A percentile compares a stretch with the other conserved stretches of the same genome.
These are phyloP conservation scores for Fusarium paranaense DNA, from an alignment of 2,329 filamentous ascomycete genomes.

Conservation along the genomic window DNA sequence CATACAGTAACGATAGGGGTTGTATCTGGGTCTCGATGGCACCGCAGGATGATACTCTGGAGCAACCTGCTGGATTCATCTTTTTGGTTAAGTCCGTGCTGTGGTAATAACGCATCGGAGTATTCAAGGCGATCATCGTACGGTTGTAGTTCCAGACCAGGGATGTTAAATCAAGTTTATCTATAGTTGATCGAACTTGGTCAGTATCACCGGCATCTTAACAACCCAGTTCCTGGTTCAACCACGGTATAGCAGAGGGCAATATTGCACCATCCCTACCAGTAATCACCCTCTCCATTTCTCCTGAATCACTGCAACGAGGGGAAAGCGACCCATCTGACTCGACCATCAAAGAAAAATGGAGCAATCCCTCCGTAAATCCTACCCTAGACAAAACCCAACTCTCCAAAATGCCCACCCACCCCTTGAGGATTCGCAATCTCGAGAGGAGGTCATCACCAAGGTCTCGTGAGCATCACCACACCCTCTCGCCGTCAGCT, in stretches of 20 bases:
- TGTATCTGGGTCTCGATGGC: not conserved
- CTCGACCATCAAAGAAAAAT: not conserved
- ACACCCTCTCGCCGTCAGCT: constrained; percentile 19
- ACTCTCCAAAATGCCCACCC: not conserved
- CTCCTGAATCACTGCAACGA: constrained; percentile 13
- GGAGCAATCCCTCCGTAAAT: constrained; percentile 17
- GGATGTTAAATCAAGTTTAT: not conserved
- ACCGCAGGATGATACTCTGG: constrained; percentile 4
- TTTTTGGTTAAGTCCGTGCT: not conserved
- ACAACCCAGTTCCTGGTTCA: not conserved
- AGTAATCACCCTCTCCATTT: not conserved
- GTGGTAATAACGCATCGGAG: constrained; percentile 24
- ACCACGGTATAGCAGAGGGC: constrained; percentile 3
- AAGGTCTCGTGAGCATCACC: constrained; percentile 34
- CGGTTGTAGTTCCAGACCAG: not conserved
- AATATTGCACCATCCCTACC: constrained; percentile 17
- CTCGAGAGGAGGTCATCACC: constrained; percentile 24
- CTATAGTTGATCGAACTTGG: not conserved
- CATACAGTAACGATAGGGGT: not conserved
- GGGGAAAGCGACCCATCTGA: not conserved
- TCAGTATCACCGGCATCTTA: not conserved
- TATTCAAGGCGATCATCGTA: not conserved
- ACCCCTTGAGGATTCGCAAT: constrained; percentile 9
- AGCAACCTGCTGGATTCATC: not conserved
- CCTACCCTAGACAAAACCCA: constrained; percentile 22